A percentile compares a stretch with the other conserved stretches of the same genome.
Conservation (phyloP, 2,329 filamentous ascomycete species). For the Fusarium sp. region DNA sequence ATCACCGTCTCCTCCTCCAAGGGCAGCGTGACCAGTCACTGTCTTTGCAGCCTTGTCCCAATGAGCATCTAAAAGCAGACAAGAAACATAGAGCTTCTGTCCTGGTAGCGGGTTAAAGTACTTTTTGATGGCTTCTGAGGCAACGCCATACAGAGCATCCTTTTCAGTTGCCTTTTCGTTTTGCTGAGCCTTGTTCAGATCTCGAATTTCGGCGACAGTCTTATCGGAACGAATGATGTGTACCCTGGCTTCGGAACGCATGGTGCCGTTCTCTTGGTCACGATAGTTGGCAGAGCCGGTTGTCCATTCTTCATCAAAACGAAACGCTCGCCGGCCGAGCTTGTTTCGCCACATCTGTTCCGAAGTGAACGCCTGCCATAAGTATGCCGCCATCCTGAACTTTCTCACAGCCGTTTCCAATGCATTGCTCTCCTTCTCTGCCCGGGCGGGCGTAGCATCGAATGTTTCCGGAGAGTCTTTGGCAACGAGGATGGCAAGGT, state of each 20-base stretch:
- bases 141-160: conserved; percentile 80
- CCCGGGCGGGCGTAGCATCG: conserved; percentile 80
- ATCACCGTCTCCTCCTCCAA: conserved; percentile 79
- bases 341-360: conserved; percentile 95
- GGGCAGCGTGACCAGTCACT: conserved; percentile 82
- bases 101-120: conserved; percentile 80
- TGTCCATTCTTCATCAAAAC: conserved; percentile 96
- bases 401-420: conserved; percentile 86
- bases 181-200: conserved; percentile 82
- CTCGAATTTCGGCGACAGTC: conserved; percentile 84
- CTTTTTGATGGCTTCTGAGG: conserved; percentile 78
- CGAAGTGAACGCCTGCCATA: conserved; percentile 97
- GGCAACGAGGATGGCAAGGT: conserved; percentile 87
- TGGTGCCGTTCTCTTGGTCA: conserved; percentile 75
- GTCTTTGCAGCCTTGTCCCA: conserved; percentile 80
- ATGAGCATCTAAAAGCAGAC: conserved; percentile 85
- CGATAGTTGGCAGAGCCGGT: conserved; percentile 80
- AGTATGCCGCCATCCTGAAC: conserved; percentile 92
- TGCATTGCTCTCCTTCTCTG: conserved; percentile 82
- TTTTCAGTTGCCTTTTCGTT: conserved; percentile 74
- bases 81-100: conserved; percentile 89
- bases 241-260: conserved; percentile 91
- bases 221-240: conserved; percentile 86
- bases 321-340: conserved; percentile 85
- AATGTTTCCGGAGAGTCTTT: conserved; percentile 89